A percentile compares a stretch with the other conserved stretches of the same genome.
phyloP scores from a whole-genome alignment of 441 rosid genomes.

The Kokia cookei region DNA sequence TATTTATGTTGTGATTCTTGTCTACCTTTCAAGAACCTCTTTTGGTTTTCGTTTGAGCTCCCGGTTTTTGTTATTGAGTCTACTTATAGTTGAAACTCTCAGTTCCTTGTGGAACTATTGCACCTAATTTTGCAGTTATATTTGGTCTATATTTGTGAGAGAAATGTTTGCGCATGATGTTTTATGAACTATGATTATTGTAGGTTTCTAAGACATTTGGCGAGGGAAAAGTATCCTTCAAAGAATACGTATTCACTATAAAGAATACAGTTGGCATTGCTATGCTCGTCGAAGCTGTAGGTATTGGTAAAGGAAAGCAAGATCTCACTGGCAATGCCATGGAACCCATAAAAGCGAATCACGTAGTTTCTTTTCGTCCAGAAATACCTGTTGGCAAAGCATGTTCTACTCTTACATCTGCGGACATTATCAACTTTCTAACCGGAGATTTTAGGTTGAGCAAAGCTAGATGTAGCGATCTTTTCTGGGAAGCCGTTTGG shows the following conservation, averaged over 20 bases:
- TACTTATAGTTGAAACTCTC: not conserved
- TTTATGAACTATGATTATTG: slow-evolving; percentile 6
- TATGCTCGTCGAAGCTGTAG: slow-evolving; percentile 51
- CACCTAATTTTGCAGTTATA: not conserved
- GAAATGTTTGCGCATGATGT: not conserved
- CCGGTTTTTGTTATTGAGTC: not conserved
- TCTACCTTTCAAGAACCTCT: not conserved
- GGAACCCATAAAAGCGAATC: slow-evolving; percentile 35
- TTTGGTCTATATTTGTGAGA: not conserved
- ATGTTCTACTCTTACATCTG: slow-evolving; percentile 37
- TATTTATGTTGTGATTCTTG: not conserved
- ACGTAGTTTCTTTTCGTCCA: slow-evolving; percentile 21
- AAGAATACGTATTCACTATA: slow-evolving; percentile 60
- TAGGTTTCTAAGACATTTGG: slow-evolving; percentile 51
- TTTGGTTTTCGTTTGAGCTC: not conserved
- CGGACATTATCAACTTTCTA: slow-evolving; percentile 41
- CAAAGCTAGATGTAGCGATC: slow-evolving; percentile 55
- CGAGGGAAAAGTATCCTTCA: slow-evolving; percentile 54
- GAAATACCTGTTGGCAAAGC: slow-evolving; percentile 52
- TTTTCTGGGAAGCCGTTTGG: slow-evolving; percentile 78
- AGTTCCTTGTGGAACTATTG: not conserved
- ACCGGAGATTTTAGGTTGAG: slow-evolving; percentile 52
- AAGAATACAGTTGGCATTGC: slow-evolving; percentile 40
- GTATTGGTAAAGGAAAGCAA: slow-evolving; percentile 64
- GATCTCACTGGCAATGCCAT: slow-evolving; percentile 42